These are phyloP conservation scores for Thielaviopsis euricoi DNA, from an alignment of 2,329 filamentous ascomycete species.

Conservation along the genomic window DNA sequence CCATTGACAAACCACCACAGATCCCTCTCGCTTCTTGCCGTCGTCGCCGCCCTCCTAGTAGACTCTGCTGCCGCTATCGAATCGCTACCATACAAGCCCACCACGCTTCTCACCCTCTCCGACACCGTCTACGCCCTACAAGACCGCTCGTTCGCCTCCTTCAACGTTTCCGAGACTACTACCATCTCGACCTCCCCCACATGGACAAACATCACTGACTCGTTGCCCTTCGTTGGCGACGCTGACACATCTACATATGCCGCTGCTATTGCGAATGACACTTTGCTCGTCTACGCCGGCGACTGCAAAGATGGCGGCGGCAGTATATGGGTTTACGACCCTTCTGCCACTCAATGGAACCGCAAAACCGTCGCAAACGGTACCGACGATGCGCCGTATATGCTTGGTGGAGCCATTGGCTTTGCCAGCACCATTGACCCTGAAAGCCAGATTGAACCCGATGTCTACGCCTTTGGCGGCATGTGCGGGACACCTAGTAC, in stretches of 20 bases:
- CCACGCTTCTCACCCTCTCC: conserved; percentile 8
- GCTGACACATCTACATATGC: conserved; percentile 42
- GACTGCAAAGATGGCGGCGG: conserved; percentile 43
- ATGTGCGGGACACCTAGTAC: conserved; percentile 44
- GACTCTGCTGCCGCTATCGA: not conserved
- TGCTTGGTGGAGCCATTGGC: conserved; percentile 40
- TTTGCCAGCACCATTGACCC: conserved; percentile 48
- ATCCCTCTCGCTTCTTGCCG: not conserved
- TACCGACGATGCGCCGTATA: conserved; percentile 24
- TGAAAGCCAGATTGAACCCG: conserved; percentile 22
- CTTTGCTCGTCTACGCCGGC: conserved; percentile 58
- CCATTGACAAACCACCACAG: not conserved
- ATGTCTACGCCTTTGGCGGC: conserved; percentile 67
- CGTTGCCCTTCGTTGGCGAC: conserved; percentile 45
- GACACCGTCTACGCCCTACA: conserved; percentile 53
- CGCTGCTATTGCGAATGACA: conserved; percentile 46
- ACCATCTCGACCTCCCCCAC: conserved; percentile 31
- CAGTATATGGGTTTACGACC: conserved; percentile 52
- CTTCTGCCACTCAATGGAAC: conserved; percentile 21
- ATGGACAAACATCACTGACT: conserved; percentile 34
- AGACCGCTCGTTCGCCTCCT: conserved; percentile 22
- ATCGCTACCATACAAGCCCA: conserved; percentile 7
- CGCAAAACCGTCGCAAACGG: conserved; percentile 12
- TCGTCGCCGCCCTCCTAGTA: not conserved
- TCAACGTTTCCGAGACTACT: conserved; percentile 43